Evolutionary conservation across 2,329 filamentous ascomycete genomes (phyloP).

Genomic region (Thielaviopsis musarum): DNA sequence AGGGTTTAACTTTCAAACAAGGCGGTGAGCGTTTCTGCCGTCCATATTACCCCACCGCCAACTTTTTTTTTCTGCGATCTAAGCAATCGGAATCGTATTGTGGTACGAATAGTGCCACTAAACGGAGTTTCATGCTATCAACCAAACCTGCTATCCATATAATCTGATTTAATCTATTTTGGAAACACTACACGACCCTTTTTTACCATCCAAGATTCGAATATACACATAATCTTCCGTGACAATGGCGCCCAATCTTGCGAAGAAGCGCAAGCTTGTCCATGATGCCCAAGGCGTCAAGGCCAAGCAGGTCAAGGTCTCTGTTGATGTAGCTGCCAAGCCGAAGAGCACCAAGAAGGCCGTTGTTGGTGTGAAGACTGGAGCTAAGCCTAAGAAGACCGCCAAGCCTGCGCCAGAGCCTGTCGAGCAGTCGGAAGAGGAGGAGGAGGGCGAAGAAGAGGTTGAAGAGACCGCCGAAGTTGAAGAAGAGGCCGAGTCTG

Average conservation of each 20-base stretch:
- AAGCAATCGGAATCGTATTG: background rate
- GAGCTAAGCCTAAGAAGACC: constrained; percentile 2
- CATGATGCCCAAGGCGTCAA: constrained; percentile 4
- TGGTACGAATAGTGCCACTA: too few relatives aligned
- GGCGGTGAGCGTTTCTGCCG: constrained; percentile 4
- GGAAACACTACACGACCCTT: too few relatives aligned
- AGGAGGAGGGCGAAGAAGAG: background rate
- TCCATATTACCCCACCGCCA: constrained; percentile 1
- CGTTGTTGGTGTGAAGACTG: background rate
- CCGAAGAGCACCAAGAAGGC: constrained; percentile 3
- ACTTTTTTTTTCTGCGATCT: constrained; percentile 2
- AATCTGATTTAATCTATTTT: too few relatives aligned
- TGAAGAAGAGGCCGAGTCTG: constrained; percentile 1
- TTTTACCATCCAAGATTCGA: too few relatives aligned
- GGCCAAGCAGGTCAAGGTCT: constrained; percentile 7
- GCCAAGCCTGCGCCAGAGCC: constrained; percentile 1
- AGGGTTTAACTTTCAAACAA: background rate
- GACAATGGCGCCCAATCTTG: background rate
- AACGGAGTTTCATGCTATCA: too few relatives aligned
- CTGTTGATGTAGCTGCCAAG: constrained; percentile 2
- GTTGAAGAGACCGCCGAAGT: constrained; percentile 3
- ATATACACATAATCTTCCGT: background rate
- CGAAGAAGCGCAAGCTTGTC: constrained; percentile 11
- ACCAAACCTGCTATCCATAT: too few relatives aligned
- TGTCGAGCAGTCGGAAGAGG: background rate